These are phyloP conservation scores for Lentinula novae-zelandiae DNA, from an alignment of 1,284 basidiomycete genomes.

Conservation along the genomic window DNA sequence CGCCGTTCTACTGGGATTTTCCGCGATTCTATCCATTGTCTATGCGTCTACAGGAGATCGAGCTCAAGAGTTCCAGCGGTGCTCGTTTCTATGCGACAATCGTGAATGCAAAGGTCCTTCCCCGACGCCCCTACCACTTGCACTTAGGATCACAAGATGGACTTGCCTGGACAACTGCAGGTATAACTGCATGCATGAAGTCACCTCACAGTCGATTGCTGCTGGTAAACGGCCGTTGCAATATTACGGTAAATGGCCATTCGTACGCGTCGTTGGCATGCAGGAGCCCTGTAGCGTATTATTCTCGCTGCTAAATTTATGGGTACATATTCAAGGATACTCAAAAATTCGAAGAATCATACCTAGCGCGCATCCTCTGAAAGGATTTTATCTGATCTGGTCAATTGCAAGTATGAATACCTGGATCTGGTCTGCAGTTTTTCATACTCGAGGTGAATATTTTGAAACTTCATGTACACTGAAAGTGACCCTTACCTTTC, in stretches of 20 bases:
- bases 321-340: conserved; percentile 62
- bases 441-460: conserved; percentile 82
- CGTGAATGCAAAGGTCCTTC: conserved; percentile 11
- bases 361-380: conserved; percentile 64
- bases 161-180: conserved; percentile 86
- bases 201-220: conserved; percentile 63
- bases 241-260: conserved; percentile 97
- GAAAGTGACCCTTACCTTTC: conserved; percentile 1
- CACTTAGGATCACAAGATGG: conserved; percentile 62
- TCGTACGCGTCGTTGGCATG: conserved; percentile 80
- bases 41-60: conserved; percentile 16
- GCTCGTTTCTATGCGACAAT: conserved; percentile 10
- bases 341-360: conserved; percentile 47
- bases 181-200: conserved; percentile 84
- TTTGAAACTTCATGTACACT: neutral
- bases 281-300: conserved; percentile 95
- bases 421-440: conserved; percentile 91
- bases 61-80: conserved; percentile 8
- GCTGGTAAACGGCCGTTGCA: conserved; percentile 55
- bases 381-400: conserved; percentile 66
- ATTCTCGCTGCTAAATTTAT: conserved; percentile 86
- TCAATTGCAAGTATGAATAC: conserved; percentile 80
- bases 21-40: neutral
- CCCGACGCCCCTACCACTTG: conserved; percentile 32
- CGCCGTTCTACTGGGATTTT: neutral